Conservation (phyloP, 2,329 filamentous ascomycete genomes). For the Lasiodiplodia hormozganensis region DNA sequence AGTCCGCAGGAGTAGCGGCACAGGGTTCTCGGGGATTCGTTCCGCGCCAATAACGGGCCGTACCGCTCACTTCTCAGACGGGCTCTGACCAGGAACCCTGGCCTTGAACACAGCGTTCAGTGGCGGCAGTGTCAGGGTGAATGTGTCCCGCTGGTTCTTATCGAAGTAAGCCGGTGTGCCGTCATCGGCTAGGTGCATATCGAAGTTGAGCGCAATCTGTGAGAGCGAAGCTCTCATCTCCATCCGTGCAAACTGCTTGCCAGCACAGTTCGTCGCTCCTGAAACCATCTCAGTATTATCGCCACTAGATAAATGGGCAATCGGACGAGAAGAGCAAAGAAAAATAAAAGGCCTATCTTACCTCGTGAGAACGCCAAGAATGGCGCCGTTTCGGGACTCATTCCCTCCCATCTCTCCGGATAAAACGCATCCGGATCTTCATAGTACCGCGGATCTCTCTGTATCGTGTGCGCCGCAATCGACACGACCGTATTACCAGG, state of each 20-base stretch:
- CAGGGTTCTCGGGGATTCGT: neutral
- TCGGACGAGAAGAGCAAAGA: neutral
- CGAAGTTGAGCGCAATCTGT: conserved; percentile 34
- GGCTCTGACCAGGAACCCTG: neutral
- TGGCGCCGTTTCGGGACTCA: conserved; percentile 1
- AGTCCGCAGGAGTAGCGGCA: too few species aligned
- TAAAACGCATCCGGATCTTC: neutral
- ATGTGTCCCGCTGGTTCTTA: neutral
- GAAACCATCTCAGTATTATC: neutral
- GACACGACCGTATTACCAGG: conserved; percentile 40
- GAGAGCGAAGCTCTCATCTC: conserved; percentile 34
- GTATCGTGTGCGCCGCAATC: conserved; percentile 33
- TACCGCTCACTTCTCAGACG: neutral
- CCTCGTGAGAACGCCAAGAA: conserved; percentile 25
- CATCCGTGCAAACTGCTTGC: conserved; percentile 35
- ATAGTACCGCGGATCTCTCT: conserved; percentile 27
- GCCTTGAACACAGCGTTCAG: conserved; percentile 37
- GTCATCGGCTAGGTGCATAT: conserved; percentile 34
- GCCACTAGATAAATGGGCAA: neutral
- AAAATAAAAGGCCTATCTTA: neutral
- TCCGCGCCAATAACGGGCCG: neutral
- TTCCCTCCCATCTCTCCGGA: conserved; percentile 8
- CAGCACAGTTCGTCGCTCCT: conserved; percentile 27
- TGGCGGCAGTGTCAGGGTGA: conserved; percentile 38
- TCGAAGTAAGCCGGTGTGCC: conserved; percentile 35